Evolutionary conservation across 805 yeast genomes (phyloP).

Genomic region (Saturnispora sanitii): DNA sequence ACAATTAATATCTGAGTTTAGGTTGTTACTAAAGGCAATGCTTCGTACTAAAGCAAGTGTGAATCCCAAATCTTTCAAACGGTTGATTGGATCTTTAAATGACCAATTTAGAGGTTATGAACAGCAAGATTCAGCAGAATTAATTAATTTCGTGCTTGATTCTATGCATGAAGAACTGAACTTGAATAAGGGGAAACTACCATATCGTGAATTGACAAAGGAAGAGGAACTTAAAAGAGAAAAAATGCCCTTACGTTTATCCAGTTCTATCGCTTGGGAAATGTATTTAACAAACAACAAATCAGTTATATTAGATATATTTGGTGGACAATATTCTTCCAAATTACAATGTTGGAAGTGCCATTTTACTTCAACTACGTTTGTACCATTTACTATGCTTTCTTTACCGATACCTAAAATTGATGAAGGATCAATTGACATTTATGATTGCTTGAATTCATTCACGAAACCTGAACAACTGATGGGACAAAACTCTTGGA

Average conservation of each 20-base stretch:
- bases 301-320: constrained; percentile 69
- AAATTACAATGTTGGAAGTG: constrained; percentile 67
- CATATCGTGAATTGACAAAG: constrained; percentile 42
- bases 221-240: constrained; percentile 71
- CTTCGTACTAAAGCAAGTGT: constrained; percentile 28
- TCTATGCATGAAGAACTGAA: constrained; percentile 79
- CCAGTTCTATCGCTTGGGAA: constrained; percentile 89
- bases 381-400: constrained; percentile 69
- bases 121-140: constrained; percentile 84
- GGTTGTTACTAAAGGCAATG: constrained; percentile 25
- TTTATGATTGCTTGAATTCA: constrained; percentile 64
- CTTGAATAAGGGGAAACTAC: constrained; percentile 41
- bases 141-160: constrained; percentile 64
- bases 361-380: constrained; percentile 71
- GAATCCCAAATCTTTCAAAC: constrained; percentile 37
- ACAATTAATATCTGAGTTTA: not conserved
- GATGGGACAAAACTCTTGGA: constrained; percentile 76
- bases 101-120: constrained; percentile 53
- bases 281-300: constrained; percentile 69
- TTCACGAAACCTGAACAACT: constrained; percentile 68
- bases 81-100: constrained; percentile 57
- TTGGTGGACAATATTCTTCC: constrained; percentile 87
- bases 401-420: constrained; percentile 66
- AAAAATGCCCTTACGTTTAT: constrained; percentile 60
- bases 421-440: constrained; percentile 17